phyloP scores from a whole-genome alignment of 2,329 filamentous ascomycete species.

The Blastomyces parvus region DNA sequence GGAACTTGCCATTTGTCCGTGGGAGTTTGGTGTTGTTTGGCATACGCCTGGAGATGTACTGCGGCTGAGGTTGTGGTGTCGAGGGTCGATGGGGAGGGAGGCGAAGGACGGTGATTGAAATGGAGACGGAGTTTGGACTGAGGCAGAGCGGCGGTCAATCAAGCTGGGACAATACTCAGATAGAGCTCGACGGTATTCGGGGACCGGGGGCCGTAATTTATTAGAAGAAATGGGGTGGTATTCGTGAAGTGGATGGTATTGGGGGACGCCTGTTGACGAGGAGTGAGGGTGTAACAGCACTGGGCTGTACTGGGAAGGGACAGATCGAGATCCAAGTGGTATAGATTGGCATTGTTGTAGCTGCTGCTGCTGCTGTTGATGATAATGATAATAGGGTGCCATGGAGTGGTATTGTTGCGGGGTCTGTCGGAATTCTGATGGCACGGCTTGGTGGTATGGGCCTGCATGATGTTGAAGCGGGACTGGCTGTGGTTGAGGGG shows the following conservation, averaged over 20 bases:
- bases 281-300: neutral
- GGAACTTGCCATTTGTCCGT: conserved; percentile 5
- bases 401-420: neutral
- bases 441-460: neutral
- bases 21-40: neutral
- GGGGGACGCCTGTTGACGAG: neutral
- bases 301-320: neutral
- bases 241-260: neutral
- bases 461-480: neutral
- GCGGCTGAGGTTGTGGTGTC: conserved; percentile 1
- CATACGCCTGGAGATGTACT: neutral
- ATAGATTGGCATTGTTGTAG: neutral
- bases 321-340: neutral
- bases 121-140: neutral
- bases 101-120: neutral
- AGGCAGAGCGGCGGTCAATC: neutral
- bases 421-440: neutral
- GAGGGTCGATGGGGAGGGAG: neutral
- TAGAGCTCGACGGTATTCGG: conserved; percentile 3
- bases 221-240: neutral
- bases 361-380: neutral
- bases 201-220: conserved; percentile 1
- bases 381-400: neutral
- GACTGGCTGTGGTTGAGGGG: neutral
- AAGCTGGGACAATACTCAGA: conserved; percentile 5